Base-by-base conservation (phyloP, 495 filamentous ascomycete genomes). In the Saxophila tyrrhenica region DNA sequence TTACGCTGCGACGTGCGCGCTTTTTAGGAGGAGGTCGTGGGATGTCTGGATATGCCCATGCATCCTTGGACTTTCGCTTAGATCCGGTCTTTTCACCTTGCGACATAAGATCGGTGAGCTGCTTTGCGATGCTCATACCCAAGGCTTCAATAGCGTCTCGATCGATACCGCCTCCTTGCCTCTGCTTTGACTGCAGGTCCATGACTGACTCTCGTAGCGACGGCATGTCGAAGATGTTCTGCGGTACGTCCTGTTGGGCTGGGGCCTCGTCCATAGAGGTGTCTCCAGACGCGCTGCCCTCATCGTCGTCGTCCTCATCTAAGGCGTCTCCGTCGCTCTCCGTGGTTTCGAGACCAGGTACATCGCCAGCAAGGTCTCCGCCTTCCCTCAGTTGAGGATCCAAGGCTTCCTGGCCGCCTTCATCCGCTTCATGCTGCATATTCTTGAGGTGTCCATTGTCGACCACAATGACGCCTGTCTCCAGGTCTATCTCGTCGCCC, bases 401-500 rank as follows among this genome's bases (percentile, higher is more conserved):
- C 5, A 17, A 8, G 13, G 47, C 23, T 11, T 46, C 44, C 15
- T 29, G 50, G 59, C 19, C 55, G 3, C 62, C 55, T 1, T 56
- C 49, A 39, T 66, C 64, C 3, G 32, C 51, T 25, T 65, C 59
- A 38, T 66, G 51, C 20, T 41, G 50, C 56, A 68, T 64, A 17
- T 56, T 46, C 47, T 49, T 32, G 11, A 94, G 62, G 71, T 96
- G 90, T 2, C 92, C 90, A 74, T 94, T 90, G 66, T 96, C 75
- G 29, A 95, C 83, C 15, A 91, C 75, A 24, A 98, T 81, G 43
- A 85, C 71, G 20, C 86, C 87, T 0, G 84, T 92, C 52, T 72
- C 69, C 21, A 88, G 67, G 69, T 92, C 85, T 59, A 94, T 84
- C 68, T 89, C 86, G 62, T 92, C 89, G 16, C 82, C 88, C 25